Percentiles rank a stretch among this genome's conserved stretches.
These are phyloP conservation scores for Tilletia setariae DNA, from an alignment of 1,284 basidiomycete genomes.

Conservation along the genomic window DNA sequence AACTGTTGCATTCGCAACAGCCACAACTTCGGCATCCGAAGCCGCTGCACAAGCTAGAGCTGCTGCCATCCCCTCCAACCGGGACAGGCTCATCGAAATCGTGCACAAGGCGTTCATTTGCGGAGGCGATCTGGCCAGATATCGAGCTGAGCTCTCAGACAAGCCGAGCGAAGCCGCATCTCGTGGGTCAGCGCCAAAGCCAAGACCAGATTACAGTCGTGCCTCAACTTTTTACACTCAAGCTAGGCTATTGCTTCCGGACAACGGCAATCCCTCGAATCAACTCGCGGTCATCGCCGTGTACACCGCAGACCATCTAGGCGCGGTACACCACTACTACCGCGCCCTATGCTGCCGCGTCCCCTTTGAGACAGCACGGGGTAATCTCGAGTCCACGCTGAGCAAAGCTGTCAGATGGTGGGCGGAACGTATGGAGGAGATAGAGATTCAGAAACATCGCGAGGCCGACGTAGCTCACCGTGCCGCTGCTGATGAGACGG, in stretches of 20 bases:
- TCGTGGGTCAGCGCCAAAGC: not conserved
- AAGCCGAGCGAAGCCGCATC: constrained; percentile 60
- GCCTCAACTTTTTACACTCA: constrained; percentile 45
- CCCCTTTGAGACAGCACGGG: constrained; percentile 80
- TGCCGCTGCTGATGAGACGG: not conserved
- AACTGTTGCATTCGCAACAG: not conserved
- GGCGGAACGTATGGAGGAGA: not conserved
- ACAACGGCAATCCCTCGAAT: constrained; percentile 72
- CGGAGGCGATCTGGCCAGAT: constrained; percentile 88
- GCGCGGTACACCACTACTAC: constrained; percentile 80
- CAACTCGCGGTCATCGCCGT: constrained; percentile 89
- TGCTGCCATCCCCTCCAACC: constrained; percentile 34
- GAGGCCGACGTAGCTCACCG: not conserved
- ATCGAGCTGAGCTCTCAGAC: constrained; percentile 64
- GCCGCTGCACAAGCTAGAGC: constrained; percentile 30
- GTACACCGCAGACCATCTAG: constrained; percentile 77
- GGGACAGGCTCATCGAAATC: constrained; percentile 56
- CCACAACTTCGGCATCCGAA: constrained; percentile 16
- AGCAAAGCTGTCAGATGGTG: constrained; percentile 29
- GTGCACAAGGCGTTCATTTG: constrained; percentile 85
- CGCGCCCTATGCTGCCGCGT: constrained; percentile 80
- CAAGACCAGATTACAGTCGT: constrained; percentile 31
- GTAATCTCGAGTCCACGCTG: constrained; percentile 69
- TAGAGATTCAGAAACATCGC: not conserved
- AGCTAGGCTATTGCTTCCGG: constrained; percentile 43